Percentiles rank a stretch among this genome's conserved stretches.
Evolutionary conservation across 768 basidiomycete species (phyloP).

Genomic region (Psilocybe sp.): DNA sequence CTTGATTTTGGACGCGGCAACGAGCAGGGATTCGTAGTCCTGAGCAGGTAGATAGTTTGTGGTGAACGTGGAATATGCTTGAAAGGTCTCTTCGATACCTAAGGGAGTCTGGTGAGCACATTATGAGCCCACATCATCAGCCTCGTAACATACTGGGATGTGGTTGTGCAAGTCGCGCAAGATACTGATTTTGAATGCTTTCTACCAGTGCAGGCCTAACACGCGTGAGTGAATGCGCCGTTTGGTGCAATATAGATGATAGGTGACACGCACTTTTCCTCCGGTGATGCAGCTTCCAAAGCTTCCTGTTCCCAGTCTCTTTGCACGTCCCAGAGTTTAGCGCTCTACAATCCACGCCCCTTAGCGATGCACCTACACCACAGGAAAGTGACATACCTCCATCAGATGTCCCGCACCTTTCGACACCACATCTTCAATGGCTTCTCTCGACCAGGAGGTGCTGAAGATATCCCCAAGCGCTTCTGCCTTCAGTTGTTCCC

Average conservation of each 20-base stretch:
- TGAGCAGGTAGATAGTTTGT: conserved; percentile 68
- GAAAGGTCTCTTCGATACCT: conserved; percentile 82
- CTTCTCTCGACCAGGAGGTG: conserved; percentile 55
- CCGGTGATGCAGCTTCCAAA: conserved; percentile 44
- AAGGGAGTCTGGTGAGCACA: not conserved
- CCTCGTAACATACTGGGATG: conserved; percentile 56
- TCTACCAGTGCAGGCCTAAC: conserved; percentile 42
- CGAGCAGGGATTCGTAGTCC: conserved; percentile 77
- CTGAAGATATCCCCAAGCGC: conserved; percentile 60
- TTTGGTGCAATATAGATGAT: not conserved
- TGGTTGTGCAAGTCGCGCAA: conserved; percentile 70
- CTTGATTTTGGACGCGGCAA: conserved; percentile 74
- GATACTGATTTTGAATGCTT: conserved; percentile 53
- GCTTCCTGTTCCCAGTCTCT: conserved; percentile 73
- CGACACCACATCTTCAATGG: conserved; percentile 50
- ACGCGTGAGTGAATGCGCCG: conserved; percentile 3
- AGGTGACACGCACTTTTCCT: conserved; percentile 39
- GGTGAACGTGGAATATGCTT: conserved; percentile 87
- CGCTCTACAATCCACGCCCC: conserved; percentile 44
- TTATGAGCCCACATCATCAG: not conserved
- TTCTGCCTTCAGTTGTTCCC: conserved; percentile 42
- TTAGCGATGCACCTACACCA: not conserved
- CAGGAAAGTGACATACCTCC: conserved; percentile 38
- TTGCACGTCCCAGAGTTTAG: conserved; percentile 66
- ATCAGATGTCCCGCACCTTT: conserved; percentile 63